Evolutionary conservation across 306 rosid species (phyloP), one percentile per base, ranked within the genome.

Genomic region (Mimosa pudica): DNA sequence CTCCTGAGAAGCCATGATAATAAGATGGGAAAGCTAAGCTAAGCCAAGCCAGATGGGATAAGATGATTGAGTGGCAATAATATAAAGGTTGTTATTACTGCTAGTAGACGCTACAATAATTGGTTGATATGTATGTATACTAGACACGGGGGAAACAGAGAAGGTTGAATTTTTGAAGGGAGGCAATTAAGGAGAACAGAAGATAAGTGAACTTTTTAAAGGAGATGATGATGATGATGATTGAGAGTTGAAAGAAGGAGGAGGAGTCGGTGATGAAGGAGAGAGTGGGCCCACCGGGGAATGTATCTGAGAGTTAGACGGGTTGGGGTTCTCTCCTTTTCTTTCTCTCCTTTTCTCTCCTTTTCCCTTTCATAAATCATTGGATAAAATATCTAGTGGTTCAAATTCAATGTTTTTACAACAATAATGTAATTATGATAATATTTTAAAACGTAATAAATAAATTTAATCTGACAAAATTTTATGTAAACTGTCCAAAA

Each of bases 1-100:
- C 3, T 70, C 73, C 18, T 49, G 62, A 80, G 84, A 48, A 48
- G 86, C 86, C 57, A 90, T 90, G 91, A 85, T 88, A 71, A 55
- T 76, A 12, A 82, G 67, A 18, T 41, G 11, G 38, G 8, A 24
- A 0, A 48, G 70, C 16, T 18, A 38, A 51, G 82, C 57, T 33
- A 52, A 46, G 45, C 73, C 1, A 30, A 62, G 68, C 68, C 68
- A 32, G 68, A 30, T 4, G 38, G 68, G 42, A 47, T 84, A 45
- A 70, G 76, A 38, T 38, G 42, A 38, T 38, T 71, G 72, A 84
- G 32, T 58, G 30, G 66, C 70, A 55, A 47, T 64, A 71, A 67
- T 76, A 47, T 64, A 71, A 67, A 71, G 46, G 76, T 0, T 38
- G 76, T 75, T 38, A 38, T 5, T 52, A 45, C 68, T 35, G 52